phyloP scores from a whole-genome alignment of 2,329 filamentous ascomycete genomes.

The Neonectria sp. region DNA sequence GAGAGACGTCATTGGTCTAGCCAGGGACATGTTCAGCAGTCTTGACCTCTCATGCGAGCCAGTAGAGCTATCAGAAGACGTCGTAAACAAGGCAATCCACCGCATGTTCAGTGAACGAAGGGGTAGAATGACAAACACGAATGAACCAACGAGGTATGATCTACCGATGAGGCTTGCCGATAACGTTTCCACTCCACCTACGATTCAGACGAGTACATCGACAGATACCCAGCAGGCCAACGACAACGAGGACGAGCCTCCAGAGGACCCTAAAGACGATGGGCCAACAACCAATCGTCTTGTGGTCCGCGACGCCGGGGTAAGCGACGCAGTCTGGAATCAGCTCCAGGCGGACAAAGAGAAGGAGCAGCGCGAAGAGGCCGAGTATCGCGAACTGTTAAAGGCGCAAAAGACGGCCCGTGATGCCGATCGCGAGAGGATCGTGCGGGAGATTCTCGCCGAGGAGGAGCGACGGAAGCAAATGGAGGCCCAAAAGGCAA shows the following conservation, averaged over 20 bases:
- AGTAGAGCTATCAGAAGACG: constrained; percentile 37
- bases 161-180: accelerated
- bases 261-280: constrained; percentile 24
- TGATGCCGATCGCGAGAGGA: constrained; percentile 56
- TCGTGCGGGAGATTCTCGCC: constrained; percentile 4
- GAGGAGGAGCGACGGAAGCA: constrained; percentile 57
- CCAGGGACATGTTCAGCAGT: constrained; percentile 63
- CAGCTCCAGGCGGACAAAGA: constrained; percentile 69
- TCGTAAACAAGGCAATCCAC: constrained; percentile 36
- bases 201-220: neutral
- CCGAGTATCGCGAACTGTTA: constrained; percentile 54
- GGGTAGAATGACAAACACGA: constrained; percentile 33
- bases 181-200: neutral
- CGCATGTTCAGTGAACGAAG: constrained; percentile 42
- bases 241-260: constrained; percentile 4
- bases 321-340: constrained; percentile 73
- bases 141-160: neutral
- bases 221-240: neutral
- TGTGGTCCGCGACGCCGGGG: constrained; percentile 66
- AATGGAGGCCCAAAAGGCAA: constrained; percentile 60
- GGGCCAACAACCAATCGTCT: no score
- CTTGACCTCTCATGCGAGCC: constrained; percentile 33
- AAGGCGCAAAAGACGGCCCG: constrained; percentile 46
- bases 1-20: constrained; percentile 71
- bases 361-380: constrained; percentile 55